phyloP scores from a whole-genome alignment of 495 filamentous ascomycete species.

The Daldinia concentrica region DNA sequence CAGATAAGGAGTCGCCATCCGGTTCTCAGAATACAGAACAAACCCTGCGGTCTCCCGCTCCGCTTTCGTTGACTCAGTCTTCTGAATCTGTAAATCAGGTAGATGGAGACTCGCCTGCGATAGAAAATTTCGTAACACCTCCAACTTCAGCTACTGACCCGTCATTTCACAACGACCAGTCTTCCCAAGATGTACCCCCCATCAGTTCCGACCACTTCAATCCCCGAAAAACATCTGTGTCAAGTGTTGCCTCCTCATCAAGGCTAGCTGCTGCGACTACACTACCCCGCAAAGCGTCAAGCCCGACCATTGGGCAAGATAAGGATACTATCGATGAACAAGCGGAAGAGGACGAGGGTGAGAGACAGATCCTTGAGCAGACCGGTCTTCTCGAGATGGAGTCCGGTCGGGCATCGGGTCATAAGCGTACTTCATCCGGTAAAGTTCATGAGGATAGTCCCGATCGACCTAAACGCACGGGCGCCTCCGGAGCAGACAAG shows the following conservation, averaged over 20 bases:
- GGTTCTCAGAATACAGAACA: conserved; percentile 42
- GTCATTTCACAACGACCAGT: conserved; percentile 58
- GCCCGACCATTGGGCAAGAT: conserved; percentile 42
- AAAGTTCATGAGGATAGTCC: conserved; percentile 49
- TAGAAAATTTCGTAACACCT: conserved; percentile 58
- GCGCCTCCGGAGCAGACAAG: conserved; percentile 42
- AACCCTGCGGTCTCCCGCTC: conserved; percentile 46
- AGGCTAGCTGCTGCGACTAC: conserved; percentile 44
- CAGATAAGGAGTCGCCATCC: conserved; percentile 44
- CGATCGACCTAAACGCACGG: conserved; percentile 41
- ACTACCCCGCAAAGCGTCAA: conserved; percentile 46
- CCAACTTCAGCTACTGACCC: conserved; percentile 55
- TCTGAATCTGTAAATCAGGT: conserved; percentile 42
- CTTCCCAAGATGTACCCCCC: conserved; percentile 64
- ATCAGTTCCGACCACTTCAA: conserved; percentile 51
- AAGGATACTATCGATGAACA: conserved; percentile 42
- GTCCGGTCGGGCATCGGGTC: conserved; percentile 37
- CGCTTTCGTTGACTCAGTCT: conserved; percentile 44
- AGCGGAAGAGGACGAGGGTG: conserved; percentile 57
- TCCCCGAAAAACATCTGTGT: conserved; percentile 53
- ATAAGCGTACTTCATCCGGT: conserved; percentile 43
- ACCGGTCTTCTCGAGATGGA: conserved; percentile 55
- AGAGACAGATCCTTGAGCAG: conserved; percentile 61
- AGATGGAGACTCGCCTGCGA: conserved; percentile 50
- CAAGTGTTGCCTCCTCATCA: conserved; percentile 51